Base-by-base conservation (phyloP, 257 asterid species). In the Scutellaria barbata region DNA sequence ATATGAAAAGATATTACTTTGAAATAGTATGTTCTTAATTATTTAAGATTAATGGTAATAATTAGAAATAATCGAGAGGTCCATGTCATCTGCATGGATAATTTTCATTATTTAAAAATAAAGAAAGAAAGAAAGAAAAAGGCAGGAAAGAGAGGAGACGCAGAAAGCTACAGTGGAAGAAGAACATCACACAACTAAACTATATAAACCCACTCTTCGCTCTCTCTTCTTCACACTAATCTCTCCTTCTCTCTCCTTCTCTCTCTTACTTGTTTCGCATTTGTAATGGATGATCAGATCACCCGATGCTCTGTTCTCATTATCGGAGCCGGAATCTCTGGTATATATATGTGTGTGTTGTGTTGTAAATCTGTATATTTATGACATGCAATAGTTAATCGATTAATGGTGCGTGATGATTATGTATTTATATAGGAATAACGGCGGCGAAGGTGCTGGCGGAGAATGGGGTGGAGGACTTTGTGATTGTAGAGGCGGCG, bases 381-480 rank as follows among this genome's bases (percentile, higher is more conserved):
- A n/a, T 50, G 3, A n/a, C 22, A 10, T 50, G 20, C 22, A 4
- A 13, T 50, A 5, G n/a, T 50, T n/a, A 50, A n/a, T n/a, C 5
- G 43, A 57, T 12, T 30, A 30, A 10, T 57, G 63, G 14, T 12
- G 20, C 1, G 1, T 10, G 22, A 54, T 20, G 61, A 54, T 9
- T 57, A 9, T 57, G 14, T 59, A 43, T 10, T 63, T 3, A 14
- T 5, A 42, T 63, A 90, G 96, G 97, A 55, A 81, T 92, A 60
- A 35, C 95, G 76, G 97, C 97, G 56, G 98, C 92, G 75, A 90
- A 90, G 66, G 79, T 77, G 40, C 72, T 90, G 64, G 83, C 88
- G 64, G 95, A 90, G 67, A 90, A 92, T 71, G 98, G 92, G n/a
- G 90, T 90, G 69, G 87, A 92, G 4, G 94, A 92, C 65, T 63